phyloP scores from a whole-genome alignment of 345 rosid genomes.

The Melaleuca alternifolia region DNA sequence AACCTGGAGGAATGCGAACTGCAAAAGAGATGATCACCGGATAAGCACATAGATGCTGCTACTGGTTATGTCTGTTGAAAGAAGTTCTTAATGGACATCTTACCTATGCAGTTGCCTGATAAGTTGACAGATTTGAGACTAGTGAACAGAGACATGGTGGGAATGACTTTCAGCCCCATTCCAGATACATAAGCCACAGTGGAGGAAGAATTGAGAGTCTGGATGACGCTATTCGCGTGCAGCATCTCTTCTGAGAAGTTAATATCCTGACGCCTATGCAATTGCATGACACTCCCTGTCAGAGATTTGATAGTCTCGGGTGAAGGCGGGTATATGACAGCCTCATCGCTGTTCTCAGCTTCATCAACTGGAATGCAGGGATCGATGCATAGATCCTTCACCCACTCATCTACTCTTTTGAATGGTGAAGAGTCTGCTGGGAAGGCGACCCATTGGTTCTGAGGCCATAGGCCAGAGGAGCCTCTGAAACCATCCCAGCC shows the following conservation, averaged over 20 bases:
- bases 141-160: slow-evolving; percentile 53
- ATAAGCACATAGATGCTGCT: background rate
- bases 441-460: slow-evolving; percentile 85
- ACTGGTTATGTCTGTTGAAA: background rate
- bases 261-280: slow-evolving; percentile 15
- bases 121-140: slow-evolving; percentile 76
- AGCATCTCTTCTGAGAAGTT: slow-evolving; percentile 51
- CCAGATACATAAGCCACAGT: slow-evolving; percentile 75
- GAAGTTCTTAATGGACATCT: background rate
- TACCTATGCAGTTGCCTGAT: slow-evolving; percentile 83
- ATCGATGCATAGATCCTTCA: slow-evolving; percentile 44
- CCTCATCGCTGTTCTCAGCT: slow-evolving; percentile 13
- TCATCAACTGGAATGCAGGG: slow-evolving; percentile 13
- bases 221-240: slow-evolving; percentile 65
- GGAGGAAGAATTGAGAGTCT: slow-evolving; percentile 71
- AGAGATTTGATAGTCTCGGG: slow-evolving; percentile 40
- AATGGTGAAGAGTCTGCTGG: slow-evolving; percentile 49
- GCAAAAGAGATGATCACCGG: slow-evolving; percentile 8
- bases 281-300: slow-evolving; percentile 5
- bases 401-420: slow-evolving; percentile 79
- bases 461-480: slow-evolving; percentile 47
- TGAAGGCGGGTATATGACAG: slow-evolving; percentile 31
- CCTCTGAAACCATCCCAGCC: slow-evolving; percentile 29
- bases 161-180: slow-evolving; percentile 71
- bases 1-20: slow-evolving; percentile 64